phyloP scores from a whole-genome alignment of 331 rosid species.

The Malus hybrid region DNA sequence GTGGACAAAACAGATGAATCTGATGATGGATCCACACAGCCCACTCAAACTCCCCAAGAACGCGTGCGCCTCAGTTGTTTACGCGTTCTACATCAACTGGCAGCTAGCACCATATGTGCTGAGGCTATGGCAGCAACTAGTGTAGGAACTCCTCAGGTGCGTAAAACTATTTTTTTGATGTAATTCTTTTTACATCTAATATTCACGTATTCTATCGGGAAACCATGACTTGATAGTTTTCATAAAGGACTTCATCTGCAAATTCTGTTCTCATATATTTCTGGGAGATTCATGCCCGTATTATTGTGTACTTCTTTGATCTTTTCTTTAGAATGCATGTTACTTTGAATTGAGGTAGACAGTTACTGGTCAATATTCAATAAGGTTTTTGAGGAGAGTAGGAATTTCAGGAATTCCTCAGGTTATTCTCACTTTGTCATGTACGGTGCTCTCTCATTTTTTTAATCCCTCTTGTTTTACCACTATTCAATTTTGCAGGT shows the following conservation, averaged over 20 bases:
- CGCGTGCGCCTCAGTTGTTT: constrained; percentile 97
- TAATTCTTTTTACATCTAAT: not conserved
- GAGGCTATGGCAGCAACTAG: constrained; percentile 99
- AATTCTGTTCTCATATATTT: not conserved
- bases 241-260: not conserved
- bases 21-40: constrained; percentile 51
- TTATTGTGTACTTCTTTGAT: not conserved
- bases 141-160: constrained; percentile 94
- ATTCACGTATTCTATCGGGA: not conserved
- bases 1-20: constrained; percentile 41
- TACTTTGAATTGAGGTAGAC: not conserved
- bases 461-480: not conserved
- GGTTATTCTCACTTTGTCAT: not conserved
- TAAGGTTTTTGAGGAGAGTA: not conserved
- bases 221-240: not conserved
- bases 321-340: not conserved
- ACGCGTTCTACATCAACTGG: constrained; percentile 98
- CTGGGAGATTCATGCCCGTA: not conserved
- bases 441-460: not conserved
- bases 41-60: constrained; percentile 84
- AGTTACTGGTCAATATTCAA: not conserved
- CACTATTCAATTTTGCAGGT: constrained; percentile 43
- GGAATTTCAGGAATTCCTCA: not conserved
- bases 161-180: not conserved
- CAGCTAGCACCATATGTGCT: constrained; percentile 95